A percentile compares a stretch with the other conserved stretches of the same genome.
Conservation (phyloP, 1,284 basidiomycete species). For the Termitomyces sp. region DNA sequence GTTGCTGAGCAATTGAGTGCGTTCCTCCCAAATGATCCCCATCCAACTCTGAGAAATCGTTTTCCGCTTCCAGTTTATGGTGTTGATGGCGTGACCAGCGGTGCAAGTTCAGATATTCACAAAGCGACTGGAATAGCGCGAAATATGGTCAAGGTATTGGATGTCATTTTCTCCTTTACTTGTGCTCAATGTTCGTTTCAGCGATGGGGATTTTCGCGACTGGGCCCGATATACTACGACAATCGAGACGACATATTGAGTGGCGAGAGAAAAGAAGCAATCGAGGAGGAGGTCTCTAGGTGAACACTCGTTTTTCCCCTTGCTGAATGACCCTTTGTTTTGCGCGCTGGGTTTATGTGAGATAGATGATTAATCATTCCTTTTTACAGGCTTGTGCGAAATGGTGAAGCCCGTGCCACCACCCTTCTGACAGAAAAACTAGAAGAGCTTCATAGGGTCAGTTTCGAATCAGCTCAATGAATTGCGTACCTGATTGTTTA, state of each 20-base stretch:
- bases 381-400: slow-evolving; percentile 61
- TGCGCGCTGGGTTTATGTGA: neutral
- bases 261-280: slow-evolving; percentile 70
- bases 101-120: slow-evolving; percentile 84
- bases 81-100: slow-evolving; percentile 81
- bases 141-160: slow-evolving; percentile 79
- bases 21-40: slow-evolving; percentile 17
- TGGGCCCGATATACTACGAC: slow-evolving; percentile 79
- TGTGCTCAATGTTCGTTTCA: slow-evolving; percentile 21
- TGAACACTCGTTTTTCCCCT: slow-evolving; percentile 35
- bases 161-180: neutral
- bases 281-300: slow-evolving; percentile 80
- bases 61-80: slow-evolving; percentile 70
- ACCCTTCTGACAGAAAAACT: slow-evolving; percentile 67
- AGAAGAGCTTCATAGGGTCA: slow-evolving; percentile 77
- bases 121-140: slow-evolving; percentile 77
- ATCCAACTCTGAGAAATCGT: neutral
- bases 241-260: slow-evolving; percentile 69
- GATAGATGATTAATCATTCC: neutral
- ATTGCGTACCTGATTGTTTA: neutral
- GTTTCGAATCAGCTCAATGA: slow-evolving; percentile 18
- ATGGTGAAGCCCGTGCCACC: slow-evolving; percentile 67
- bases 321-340: neutral
- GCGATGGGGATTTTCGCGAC: slow-evolving; percentile 85
- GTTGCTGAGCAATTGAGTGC: slow-evolving; percentile 87